Base-by-base conservation (phyloP, 2,329 filamentous ascomycete genomes). In the Dactylellina cionopaga region DNA sequence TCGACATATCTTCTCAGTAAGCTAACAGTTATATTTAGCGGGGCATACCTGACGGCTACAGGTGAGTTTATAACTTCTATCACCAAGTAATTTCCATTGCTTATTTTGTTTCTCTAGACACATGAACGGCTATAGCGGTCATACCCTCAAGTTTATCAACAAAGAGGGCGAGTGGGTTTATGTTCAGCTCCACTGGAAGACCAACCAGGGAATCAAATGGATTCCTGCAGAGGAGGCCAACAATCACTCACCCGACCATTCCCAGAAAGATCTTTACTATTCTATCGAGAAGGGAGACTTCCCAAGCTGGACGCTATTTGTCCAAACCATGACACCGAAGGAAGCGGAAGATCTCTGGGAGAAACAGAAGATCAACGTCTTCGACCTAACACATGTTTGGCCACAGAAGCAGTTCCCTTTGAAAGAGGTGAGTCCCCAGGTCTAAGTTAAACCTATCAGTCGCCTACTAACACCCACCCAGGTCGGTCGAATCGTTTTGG, bases 321-420 rank as follows among this genome's bases (percentile, higher is more conserved):
- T 87, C 1, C 85, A 88, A 77, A 81, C 85, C 37, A 86, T 88
- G 81, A 80, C 81, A 4, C 83, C 84, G 0, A 79, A 83, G 62
- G 80, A 86, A 43, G 84, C 84, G 1, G 83, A 84, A 55, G 81
- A 75, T 0, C 83, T 82, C 65, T 72, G 68, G 68, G 68, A 72
- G 39, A 65, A 59, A 27, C 68, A 72, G 27, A 79, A 80, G 1
- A 81, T 81, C 70, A 83, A 85, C 62, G 81, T 87, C 46, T 86
- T 88, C 75, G 86, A 88, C 75, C 80, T 84, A 33, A 88, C 85
- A 7, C 84, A 86, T 68, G 81, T 83, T 27, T 86, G 84, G 85
- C 83, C 84, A 0, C 81, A 85, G 37, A 78, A 80, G 25, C 80
- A 85, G 22, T 85, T 82, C 70, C 84, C 85, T 0, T 76, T 86